Conservation (phyloP, 805 yeast species). For the Zygosaccharomyces bailii region DNA sequence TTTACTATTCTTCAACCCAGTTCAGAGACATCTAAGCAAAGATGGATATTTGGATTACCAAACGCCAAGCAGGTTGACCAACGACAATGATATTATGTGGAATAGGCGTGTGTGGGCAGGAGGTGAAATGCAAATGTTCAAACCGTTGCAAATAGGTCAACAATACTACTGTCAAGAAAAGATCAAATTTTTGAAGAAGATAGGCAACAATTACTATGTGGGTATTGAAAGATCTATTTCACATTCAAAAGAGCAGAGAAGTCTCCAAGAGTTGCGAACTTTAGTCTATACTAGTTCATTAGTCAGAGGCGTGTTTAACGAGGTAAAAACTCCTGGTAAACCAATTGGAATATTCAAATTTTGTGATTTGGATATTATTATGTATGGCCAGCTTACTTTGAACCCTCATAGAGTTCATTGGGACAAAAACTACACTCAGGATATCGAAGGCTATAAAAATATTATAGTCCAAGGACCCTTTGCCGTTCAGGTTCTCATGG, state of each 20-base stretch:
- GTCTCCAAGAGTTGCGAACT: slow-evolving; percentile 52
- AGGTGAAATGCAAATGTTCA: slow-evolving; percentile 52
- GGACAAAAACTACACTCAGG: slow-evolving; percentile 51
- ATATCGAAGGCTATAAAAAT: slow-evolving; percentile 56
- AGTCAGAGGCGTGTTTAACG: slow-evolving; percentile 5
- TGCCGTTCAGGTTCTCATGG: slow-evolving; percentile 55
- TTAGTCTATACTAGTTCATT: slow-evolving; percentile 56
- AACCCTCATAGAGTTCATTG: slow-evolving; percentile 85
- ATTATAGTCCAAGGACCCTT: slow-evolving; percentile 81
- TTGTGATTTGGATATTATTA: slow-evolving; percentile 42
- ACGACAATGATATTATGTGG: slow-evolving; percentile 32
- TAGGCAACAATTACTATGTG: slow-evolving; percentile 45
- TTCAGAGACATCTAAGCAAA: slow-evolving; percentile 43
- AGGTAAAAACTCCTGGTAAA: not conserved
- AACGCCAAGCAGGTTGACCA: slow-evolving; percentile 46
- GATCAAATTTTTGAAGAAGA: slow-evolving; percentile 41
- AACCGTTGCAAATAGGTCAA: slow-evolving; percentile 39
- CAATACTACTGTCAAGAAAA: slow-evolving; percentile 51
- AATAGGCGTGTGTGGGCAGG: slow-evolving; percentile 75
- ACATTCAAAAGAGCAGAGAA: slow-evolving; percentile 21
- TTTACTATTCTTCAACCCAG: slow-evolving; percentile 63
- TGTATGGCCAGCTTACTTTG: slow-evolving; percentile 73
- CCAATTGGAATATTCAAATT: slow-evolving; percentile 25
- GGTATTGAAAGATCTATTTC: slow-evolving; percentile 51
- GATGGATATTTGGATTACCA: slow-evolving; percentile 86